A percentile compares a stretch with the other conserved stretches of the same genome.
Evolutionary conservation across 2,329 filamentous ascomycete genomes (phyloP).

Genomic region (Fusarium coicis): DNA sequence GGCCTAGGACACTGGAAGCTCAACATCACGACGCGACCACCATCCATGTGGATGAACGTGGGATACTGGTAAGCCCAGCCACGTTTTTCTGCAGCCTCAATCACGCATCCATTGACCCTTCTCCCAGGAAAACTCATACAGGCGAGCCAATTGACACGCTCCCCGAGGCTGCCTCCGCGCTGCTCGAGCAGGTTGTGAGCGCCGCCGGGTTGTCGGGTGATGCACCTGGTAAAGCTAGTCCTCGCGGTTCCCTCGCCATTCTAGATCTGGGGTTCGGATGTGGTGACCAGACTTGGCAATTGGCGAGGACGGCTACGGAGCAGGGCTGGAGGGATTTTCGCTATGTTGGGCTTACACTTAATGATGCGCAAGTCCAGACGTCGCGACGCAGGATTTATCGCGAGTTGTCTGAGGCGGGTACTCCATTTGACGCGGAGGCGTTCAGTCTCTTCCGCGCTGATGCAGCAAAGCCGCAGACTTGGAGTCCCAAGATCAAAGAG

Average conservation of each 20-base stretch:
- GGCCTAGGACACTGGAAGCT: slow-evolving; percentile 66
- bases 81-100: background rate
- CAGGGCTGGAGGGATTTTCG: slow-evolving; percentile 46
- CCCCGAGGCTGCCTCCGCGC: slow-evolving; percentile 59
- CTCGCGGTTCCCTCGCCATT: slow-evolving; percentile 47
- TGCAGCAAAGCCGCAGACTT: slow-evolving; percentile 58
- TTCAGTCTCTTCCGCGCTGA: slow-evolving; percentile 60
- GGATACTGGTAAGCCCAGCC: slow-evolving; percentile 64
- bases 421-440: slow-evolving; percentile 12
- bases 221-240: background rate
- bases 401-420: slow-evolving; percentile 26
- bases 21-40: slow-evolving; percentile 58
- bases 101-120: background rate
- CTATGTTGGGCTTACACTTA: slow-evolving; percentile 66
- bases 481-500: slow-evolving; percentile 46
- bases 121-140: slow-evolving; percentile 45
- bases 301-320: slow-evolving; percentile 48
- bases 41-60: slow-evolving; percentile 73
- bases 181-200: slow-evolving; percentile 59
- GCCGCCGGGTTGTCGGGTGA: slow-evolving; percentile 53
- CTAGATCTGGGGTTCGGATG: slow-evolving; percentile 69
- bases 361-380: slow-evolving; percentile 55
- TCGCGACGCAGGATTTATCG: slow-evolving; percentile 48
- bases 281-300: slow-evolving; percentile 65
- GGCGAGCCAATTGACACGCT: slow-evolving; percentile 51